Conservation (phyloP, 2,329 filamentous ascomycete genomes). For the Claviceps sp. region DNA sequence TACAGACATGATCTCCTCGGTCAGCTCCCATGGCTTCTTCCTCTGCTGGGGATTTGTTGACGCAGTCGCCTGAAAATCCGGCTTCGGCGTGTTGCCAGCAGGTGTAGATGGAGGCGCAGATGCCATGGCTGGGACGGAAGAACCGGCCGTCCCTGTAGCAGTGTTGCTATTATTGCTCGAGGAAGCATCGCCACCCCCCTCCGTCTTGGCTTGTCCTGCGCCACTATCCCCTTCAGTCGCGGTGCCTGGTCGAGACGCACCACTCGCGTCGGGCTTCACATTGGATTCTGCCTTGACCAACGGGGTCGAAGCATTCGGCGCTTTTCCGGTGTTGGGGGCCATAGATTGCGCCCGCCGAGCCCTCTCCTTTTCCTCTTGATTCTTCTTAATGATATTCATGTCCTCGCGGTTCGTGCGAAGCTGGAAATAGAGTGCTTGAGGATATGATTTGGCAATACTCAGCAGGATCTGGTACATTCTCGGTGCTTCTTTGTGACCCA, state of each 20-base stretch:
- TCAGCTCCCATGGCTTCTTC: slow-evolving; percentile 91
- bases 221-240: slow-evolving; percentile 33
- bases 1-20: slow-evolving; percentile 87
- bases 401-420: slow-evolving; percentile 89
- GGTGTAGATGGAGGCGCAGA: slow-evolving; percentile 8
- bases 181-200: slow-evolving; percentile 27
- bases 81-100: slow-evolving; percentile 10
- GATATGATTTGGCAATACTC: slow-evolving; percentile 91
- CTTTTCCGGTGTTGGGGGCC: slow-evolving; percentile 26
- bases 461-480: slow-evolving; percentile 76
- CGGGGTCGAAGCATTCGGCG: slow-evolving; percentile 31
- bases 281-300: slow-evolving; percentile 39
- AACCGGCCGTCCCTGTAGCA: slow-evolving; percentile 9
- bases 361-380: slow-evolving; percentile 62
- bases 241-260: slow-evolving; percentile 35
- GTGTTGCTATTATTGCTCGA: slow-evolving; percentile 18
- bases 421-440: slow-evolving; percentile 92
- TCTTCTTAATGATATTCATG: slow-evolving; percentile 83
- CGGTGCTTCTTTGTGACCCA: slow-evolving; percentile 81
- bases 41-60: slow-evolving; percentile 27
- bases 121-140: slow-evolving; percentile 15
- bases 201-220: slow-evolving; percentile 27
- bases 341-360: slow-evolving; percentile 34
- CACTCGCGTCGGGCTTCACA: slow-evolving; percentile 20
- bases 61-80: slow-evolving; percentile 8